Base-by-base conservation (phyloP, 495 filamentous ascomycete genomes). In the Ascobolus immersus region DNA sequence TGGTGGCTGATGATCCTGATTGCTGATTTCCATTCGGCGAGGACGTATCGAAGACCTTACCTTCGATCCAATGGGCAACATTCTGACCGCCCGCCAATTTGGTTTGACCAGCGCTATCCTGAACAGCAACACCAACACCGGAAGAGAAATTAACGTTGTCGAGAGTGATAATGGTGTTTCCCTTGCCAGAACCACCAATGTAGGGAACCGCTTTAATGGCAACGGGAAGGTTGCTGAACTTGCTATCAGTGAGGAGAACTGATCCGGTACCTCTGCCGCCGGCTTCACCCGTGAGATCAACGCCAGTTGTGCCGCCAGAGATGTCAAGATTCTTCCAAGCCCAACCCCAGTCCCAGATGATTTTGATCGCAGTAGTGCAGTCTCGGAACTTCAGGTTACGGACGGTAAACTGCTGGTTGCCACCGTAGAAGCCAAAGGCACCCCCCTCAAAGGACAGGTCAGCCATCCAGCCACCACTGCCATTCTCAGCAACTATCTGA, bases 361-460 rank as follows among this genome's bases (percentile, higher is more conserved):
- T 35, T 22, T 37, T 86, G 38, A 92, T 70, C 33, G 77, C 79
- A 15, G 82, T 92, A 45, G 80, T 62, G 56, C 77, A 86, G 53
- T 69, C 65, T 46, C 81, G 86, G 63, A 92, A 92, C 21, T 62
- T 74, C 47, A 93, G 43, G 55, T 93, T 93, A 39, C 82, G 75
- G 35, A 73, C 81, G 4, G 84, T 89, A 53, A 86, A 93, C 52
- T 94, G 84, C 55, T 94, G 84, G 55, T 77, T 91, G 33, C 84
- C 84, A 10, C 89, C 62, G 59, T 80, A 84, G 39, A 73, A 71
- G 12, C 81, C 79, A 46, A 71, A 77, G 37, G 65, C 64, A 44
- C 84, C 84, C 36, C 84, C 84, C 44, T 79, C 79, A 62, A 90
- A 90, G 28, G 63, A 68, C 18, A 93, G 57, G 50, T 92, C 81